Evolutionary conservation across 306 rosid species (phyloP), one percentile per base, ranked within the genome.

Genomic region (Cucurbita moschata): DNA sequence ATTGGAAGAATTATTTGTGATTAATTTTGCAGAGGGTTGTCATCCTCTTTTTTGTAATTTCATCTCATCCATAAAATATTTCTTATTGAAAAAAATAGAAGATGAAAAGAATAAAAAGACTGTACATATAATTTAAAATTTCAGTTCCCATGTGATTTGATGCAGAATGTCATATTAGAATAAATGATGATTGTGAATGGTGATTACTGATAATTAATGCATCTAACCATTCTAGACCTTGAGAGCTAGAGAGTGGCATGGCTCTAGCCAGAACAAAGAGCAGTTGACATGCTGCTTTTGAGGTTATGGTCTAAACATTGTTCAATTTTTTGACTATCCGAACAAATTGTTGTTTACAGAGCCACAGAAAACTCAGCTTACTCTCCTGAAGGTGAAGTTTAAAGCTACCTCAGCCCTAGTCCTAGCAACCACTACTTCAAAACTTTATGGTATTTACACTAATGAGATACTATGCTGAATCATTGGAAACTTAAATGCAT

Each of bases 391-490:
- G 52, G 18, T 15, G 30, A 50, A 50, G 12, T 35, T 30, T 23
- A 4, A 51, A 30, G 43, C 58, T 30, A 26, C 13, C 1, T 6
- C 44, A 8, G 44, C 15, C 7, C 30, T 70, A 30, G 43, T 30
- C 46, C 15, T 37, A 49, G 11, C 55, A 50, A 53, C 9, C 14
- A 13, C 53, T 73, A 53, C 42, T 55, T 56, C 61, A 0, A 21
- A 65, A 39, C 44, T 11, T 23, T 11, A 77, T 69, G 81, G 76
- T 81, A 81, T 73, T 76, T 26, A n/a, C 53, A 3, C 15, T 60
- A 10, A 54, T 37, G 23, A 16, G 18, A 62, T 15, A 71, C 43
- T 74, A 4, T 23, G 5, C 47, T 46, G 21, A 57, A 15, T 14
- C 42, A 13, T 12, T 5, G 40, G 67, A 35, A 55, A 30, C 53